Evolutionary conservation across 345 rosid genomes (phyloP), one percentile per base, ranked within the genome.

Genomic region (Cardamine occulta): DNA sequence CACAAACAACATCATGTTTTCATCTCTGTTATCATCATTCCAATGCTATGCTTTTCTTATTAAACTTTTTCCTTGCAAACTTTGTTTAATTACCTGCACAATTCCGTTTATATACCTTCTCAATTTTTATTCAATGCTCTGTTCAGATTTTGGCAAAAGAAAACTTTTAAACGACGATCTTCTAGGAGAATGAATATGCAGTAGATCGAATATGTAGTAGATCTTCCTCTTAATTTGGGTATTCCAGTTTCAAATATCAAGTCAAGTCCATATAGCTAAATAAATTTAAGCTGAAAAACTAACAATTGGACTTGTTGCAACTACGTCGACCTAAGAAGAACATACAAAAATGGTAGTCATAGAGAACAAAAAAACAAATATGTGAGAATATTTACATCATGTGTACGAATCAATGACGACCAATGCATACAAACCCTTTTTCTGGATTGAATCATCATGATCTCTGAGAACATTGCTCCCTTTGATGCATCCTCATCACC

Each of bases 1-100:
- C 65, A 74, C 78, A 47, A 74, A 66, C 78, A 74, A 45, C 52
- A 66, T 74, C 42, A 74, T 66, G 65, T 42, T 54, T 61, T 65
- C 63, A 52, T 73, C 52, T 54, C 19, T 47, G 34, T n/a, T 8
- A 17, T 58, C 73, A 66, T 66, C 67, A 74, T 74, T 58, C 44
- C 2, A 24, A 42, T 57, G 66, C 58, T 56, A 44, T 44, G 49
- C 28, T 23, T 29, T 53, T 63, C 34, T 17, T 18, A 28, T 45
- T 0, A 7, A 13, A 8, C 31, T 13, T 21, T 66, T 54, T 18
- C 54, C 8, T 67, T 54, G 4, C 48, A 9, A 56, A 56, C 45
- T 53, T 63, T 34, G 52, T 37, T 35, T 61, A 72, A 24, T 49
- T 18, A 37, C 4, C 1, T 57, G 42, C 21, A 42, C 29, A 28